phyloP scores from a whole-genome alignment of 1,139 yeast genomes.

The Hansenula sp. region DNA sequence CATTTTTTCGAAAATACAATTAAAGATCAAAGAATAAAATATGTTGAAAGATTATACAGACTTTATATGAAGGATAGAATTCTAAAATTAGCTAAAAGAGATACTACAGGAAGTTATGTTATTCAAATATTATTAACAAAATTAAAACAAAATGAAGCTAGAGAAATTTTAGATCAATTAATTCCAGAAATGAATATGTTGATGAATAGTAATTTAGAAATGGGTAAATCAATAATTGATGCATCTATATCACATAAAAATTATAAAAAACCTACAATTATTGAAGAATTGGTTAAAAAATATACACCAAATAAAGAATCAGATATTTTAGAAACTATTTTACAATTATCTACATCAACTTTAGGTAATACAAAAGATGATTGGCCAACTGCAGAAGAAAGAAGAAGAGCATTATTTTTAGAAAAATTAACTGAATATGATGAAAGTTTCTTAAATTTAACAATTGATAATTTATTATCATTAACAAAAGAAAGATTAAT shows the following conservation, averaged over 20 bases:
- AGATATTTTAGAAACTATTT: slow-evolving; percentile 59
- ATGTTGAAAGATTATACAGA: slow-evolving; percentile 64
- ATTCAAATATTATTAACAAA: slow-evolving; percentile 64
- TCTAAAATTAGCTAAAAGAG: slow-evolving; percentile 68
- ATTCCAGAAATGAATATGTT: slow-evolving; percentile 64
- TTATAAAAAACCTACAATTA: slow-evolving; percentile 62
- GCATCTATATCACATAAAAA: slow-evolving; percentile 57
- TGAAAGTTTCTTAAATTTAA: slow-evolving; percentile 48
- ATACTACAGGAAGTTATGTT: slow-evolving; percentile 80
- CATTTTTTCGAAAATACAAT: slow-evolving; percentile 79
- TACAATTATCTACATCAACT: slow-evolving; percentile 64
- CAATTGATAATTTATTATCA: slow-evolving; percentile 57
- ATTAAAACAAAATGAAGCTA: slow-evolving; percentile 55
- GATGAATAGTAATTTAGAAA: slow-evolving; percentile 64
- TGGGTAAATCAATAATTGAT: slow-evolving; percentile 64
- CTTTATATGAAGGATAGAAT: slow-evolving; percentile 73
- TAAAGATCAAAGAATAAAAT: slow-evolving; percentile 60
- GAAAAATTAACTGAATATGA: slow-evolving; percentile 71
- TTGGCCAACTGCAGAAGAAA: slow-evolving; percentile 90
- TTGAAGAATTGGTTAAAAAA: slow-evolving; percentile 53
- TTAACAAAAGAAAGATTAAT: slow-evolving; percentile 54
- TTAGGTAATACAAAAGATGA: slow-evolving; percentile 79
- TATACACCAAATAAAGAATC: slow-evolving; percentile 50
- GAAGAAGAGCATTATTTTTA: slow-evolving; percentile 71
- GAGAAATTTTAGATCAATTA: slow-evolving; percentile 61